phyloP scores from a whole-genome alignment of 2,329 filamentous ascomycete genomes.

The Paracoccidioides brasiliensis region DNA sequence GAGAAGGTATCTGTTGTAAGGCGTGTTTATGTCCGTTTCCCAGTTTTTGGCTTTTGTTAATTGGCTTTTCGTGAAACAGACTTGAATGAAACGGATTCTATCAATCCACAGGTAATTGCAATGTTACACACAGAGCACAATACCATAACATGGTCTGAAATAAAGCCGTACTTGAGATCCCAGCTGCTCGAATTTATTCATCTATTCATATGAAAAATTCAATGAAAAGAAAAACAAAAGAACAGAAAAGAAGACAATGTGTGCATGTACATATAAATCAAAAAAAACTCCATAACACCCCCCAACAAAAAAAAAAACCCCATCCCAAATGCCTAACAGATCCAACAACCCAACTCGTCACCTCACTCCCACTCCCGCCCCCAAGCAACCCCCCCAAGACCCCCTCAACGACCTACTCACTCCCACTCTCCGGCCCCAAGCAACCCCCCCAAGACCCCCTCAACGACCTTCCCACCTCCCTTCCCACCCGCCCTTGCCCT shows the following conservation, averaged over 20 bases:
- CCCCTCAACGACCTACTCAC: slow-evolving; percentile 26
- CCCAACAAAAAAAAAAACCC: neutral
- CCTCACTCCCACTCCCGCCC: slow-evolving; percentile 13
- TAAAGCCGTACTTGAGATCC: neutral
- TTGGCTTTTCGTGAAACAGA: too few species aligned
- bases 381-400: slow-evolving; percentile 25
- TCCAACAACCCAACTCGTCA: neutral
- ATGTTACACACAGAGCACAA: too few species aligned
- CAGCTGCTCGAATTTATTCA: neutral
- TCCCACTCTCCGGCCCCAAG: slow-evolving; percentile 30
- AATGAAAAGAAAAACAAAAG: neutral
- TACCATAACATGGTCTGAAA: neutral
- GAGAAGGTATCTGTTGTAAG: too few species aligned
- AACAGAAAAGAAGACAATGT: neutral
- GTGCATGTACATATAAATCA: neutral
- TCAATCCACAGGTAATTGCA: too few species aligned
- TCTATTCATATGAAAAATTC: neutral
- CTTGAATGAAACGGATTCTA: too few species aligned
- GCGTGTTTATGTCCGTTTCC: too few species aligned
- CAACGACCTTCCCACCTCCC: slow-evolving; percentile 28
- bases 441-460: slow-evolving; percentile 25
- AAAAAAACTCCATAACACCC: neutral
- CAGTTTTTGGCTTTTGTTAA: too few species aligned
- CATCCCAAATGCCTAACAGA: neutral
- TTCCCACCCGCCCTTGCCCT: slow-evolving; percentile 24